Evolutionary conservation across 169 alveolate genomes (phyloP).

Genomic region (Blepharisma undulans): DNA sequence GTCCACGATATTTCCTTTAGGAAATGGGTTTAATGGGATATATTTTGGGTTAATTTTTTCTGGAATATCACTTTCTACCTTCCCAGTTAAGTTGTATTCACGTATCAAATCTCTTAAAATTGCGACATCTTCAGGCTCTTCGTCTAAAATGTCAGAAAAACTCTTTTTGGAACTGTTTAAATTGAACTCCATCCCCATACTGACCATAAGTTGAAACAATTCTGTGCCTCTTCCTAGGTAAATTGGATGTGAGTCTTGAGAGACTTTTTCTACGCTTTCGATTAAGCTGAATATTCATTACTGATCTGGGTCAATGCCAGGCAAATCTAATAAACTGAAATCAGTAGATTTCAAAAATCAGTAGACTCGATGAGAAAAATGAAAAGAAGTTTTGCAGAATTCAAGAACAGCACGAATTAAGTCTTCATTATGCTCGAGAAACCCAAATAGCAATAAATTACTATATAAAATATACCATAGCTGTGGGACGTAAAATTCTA

Average conservation of each 20-base stretch:
- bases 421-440: not conserved
- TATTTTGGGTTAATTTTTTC: not conserved
- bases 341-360: constrained; percentile 37
- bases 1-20: not conserved
- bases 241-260: not conserved
- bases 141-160: not conserved
- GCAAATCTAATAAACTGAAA: not conserved
- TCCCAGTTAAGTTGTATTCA: not conserved
- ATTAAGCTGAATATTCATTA: not conserved
- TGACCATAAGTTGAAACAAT: not conserved
- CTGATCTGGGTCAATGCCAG: not conserved
- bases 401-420: not conserved
- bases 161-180: not conserved
- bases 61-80: not conserved
- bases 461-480: constrained; percentile 25
- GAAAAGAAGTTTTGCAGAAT: not conserved
- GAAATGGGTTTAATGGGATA: not conserved
- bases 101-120: not conserved
- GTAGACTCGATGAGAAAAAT: constrained; percentile 28
- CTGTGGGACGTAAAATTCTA: constrained; percentile 43
- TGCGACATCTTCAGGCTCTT: not conserved
- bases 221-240: not conserved
- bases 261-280: not conserved
- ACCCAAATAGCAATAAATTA: constrained; percentile 4
- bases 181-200: not conserved